Evolutionary conservation across 345 rosid species (phyloP), one percentile per base, ranked within the genome.

Genomic region (Geranium rotundifolium): DNA sequence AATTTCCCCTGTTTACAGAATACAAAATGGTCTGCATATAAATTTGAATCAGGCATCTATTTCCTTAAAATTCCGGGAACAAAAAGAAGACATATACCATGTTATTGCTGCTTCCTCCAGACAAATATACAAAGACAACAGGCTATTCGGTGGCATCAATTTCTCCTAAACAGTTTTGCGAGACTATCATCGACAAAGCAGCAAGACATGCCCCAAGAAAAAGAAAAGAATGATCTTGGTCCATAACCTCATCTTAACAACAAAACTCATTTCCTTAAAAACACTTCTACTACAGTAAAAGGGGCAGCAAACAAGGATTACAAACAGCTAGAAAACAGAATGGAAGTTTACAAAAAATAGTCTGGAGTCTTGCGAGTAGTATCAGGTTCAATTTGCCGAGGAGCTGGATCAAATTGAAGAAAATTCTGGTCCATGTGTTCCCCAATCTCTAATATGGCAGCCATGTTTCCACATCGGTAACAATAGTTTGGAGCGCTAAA

Each of bases 381-480:
- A 68, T 91, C 96, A 0, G 96, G 97, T 62, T 91, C 97, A 49
- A 91, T 65, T 70, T 91, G 97, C 69, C 97, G 84, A 0, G 98
- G 96, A 10, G 91, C 96, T 5, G 98, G 98, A 72, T 91, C 96
- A 59, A 88, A 86, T 68, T 91, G 98, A 58, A 91, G 91, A 75
- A 91, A 91, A 52, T 88, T 86, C 77, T 91, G 97, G 17, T 88
- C 95, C 96, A 91, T 91, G 57, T 91, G 86, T 81, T 91, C 97
- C 57, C 91, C 88, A 57, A 91, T 84, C 82, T 91, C 97, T 46
- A 91, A 77, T 71, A 88, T 91, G 8, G 97, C 98, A 63, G 98
- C 96, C 98, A 91, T 91, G 67, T 91, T 91, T 57, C 98, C 96
- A 67, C 98, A 91, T 0, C 96, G 83, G 77, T 91, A 91, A 75